Percentiles rank a stretch among this genome's conserved stretches.
Evolutionary conservation across 441 rosid species (phyloP).

Genomic region (Omphalea diandra): DNA sequence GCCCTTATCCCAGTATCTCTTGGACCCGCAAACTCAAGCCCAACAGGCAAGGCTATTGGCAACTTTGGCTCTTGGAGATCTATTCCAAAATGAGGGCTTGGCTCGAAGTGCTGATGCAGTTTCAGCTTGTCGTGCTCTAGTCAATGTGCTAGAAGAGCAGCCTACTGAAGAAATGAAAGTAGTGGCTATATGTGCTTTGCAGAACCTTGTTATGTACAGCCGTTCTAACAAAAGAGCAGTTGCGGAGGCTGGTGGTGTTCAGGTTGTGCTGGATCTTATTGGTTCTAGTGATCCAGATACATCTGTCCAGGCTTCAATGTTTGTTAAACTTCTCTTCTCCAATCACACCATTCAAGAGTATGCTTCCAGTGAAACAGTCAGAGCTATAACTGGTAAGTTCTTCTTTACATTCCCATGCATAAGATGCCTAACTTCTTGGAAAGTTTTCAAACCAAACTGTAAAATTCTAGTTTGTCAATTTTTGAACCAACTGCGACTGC

Average conservation of each 20-base stretch:
- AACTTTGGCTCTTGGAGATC: constrained; percentile 97
- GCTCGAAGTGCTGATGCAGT: constrained; percentile 98
- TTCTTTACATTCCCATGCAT: background rate
- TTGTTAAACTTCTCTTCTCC: constrained; percentile 92
- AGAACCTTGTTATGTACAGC: constrained; percentile 97
- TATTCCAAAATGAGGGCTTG: constrained; percentile 94
- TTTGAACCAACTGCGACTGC: background rate
- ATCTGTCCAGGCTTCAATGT: constrained; percentile 98
- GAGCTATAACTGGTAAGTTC: constrained; percentile 94
- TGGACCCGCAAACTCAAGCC: constrained; percentile 99
- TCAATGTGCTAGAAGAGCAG: constrained; percentile 98
- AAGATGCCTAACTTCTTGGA: background rate
- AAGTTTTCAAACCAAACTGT: background rate
- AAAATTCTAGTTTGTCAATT: background rate
- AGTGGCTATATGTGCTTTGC: constrained; percentile 98
- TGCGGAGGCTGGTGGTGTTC: constrained; percentile 99
- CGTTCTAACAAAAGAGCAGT: constrained; percentile 98
- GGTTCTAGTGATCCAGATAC: constrained; percentile 99
- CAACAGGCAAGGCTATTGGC: constrained; percentile 97
- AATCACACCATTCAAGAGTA: constrained; percentile 99
- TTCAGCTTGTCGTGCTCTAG: constrained; percentile 98
- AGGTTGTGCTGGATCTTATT: constrained; percentile 93
- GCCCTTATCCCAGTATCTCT: constrained; percentile 94
- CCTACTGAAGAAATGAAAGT: constrained; percentile 99
- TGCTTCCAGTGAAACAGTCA: constrained; percentile 98